phyloP scores from a whole-genome alignment of 768 basidiomycete genomes.

The Tremella yokohamensis region DNA sequence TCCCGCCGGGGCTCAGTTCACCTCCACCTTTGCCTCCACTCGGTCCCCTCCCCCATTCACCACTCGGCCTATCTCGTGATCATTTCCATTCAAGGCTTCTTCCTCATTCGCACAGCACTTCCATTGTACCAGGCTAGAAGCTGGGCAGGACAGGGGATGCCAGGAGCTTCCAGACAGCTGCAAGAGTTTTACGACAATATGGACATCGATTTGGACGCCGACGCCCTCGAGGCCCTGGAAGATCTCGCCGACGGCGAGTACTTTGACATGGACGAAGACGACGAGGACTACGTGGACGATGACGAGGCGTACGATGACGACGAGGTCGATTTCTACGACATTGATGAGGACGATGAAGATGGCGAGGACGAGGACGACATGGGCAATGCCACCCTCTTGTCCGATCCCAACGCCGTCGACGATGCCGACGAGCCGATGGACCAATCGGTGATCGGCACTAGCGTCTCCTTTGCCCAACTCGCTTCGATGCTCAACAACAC shows the following conservation, averaged over 20 bases:
- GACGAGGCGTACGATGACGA: conserved; percentile 22
- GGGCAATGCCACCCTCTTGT: conserved; percentile 16
- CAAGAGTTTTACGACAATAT: too few relatives aligned
- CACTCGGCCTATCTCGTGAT: too few relatives aligned
- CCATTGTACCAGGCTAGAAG: too few relatives aligned
- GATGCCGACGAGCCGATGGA: conserved; percentile 12
- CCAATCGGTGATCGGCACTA: conserved; percentile 14
- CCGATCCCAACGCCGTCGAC: conserved; percentile 17
- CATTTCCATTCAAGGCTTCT: too few relatives aligned
- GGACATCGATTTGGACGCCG: too few relatives aligned
- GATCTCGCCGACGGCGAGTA: neutral
- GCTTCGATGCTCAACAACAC: conserved; percentile 21
- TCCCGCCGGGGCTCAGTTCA: too few relatives aligned
- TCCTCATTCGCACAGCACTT: too few relatives aligned
- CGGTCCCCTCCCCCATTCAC: too few relatives aligned
- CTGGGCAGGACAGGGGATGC: too few relatives aligned
- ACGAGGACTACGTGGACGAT: conserved; percentile 25
- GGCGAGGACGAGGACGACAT: conserved; percentile 16
- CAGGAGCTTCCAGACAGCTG: too few relatives aligned
- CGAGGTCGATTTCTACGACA: conserved; percentile 9
- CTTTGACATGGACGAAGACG: conserved; percentile 19
- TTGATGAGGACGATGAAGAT: conserved; percentile 14
- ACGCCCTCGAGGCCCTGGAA: neutral
- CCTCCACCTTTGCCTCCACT: too few relatives aligned
- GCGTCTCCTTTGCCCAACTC: conserved; percentile 21